Evolutionary conservation across 2,329 filamentous ascomycete genomes (phyloP).

Genomic region (Cladorrhinum sp.): DNA sequence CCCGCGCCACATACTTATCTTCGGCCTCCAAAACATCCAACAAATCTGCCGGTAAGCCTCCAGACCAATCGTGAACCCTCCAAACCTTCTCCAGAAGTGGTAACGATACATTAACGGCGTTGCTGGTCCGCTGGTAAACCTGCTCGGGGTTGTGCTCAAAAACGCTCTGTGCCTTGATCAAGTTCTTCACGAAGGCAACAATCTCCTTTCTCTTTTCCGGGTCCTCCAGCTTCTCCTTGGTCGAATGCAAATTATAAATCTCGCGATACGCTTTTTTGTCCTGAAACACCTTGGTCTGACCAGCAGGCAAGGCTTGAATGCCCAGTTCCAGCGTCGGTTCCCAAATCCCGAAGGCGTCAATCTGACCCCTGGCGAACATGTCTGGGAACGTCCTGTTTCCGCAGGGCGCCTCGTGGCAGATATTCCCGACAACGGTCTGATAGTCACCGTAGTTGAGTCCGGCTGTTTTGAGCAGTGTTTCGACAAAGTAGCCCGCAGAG

Average conservation of each 20-base stretch:
- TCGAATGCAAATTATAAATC: constrained; percentile 35
- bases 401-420: constrained; percentile 33
- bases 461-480: constrained; percentile 29
- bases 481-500: constrained; percentile 35
- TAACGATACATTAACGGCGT: constrained; percentile 24
- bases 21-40: constrained; percentile 30
- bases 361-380: constrained; percentile 27
- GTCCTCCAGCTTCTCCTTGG: constrained; percentile 32
- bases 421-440: constrained; percentile 28
- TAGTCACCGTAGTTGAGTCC: constrained; percentile 31
- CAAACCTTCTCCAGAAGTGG: constrained; percentile 28
- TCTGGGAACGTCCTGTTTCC: constrained; percentile 30
- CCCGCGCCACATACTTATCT: constrained; percentile 27
- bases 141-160: constrained; percentile 29
- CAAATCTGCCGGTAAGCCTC: constrained; percentile 27
- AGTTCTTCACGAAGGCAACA: constrained; percentile 30
- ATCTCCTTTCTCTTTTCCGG: constrained; percentile 30
- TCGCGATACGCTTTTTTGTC: constrained; percentile 34
- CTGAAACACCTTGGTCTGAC: constrained; percentile 31
- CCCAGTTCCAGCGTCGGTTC: constrained; percentile 35
- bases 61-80: constrained; percentile 32
- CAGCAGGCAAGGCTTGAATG: constrained; percentile 26
- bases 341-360: constrained; percentile 36
- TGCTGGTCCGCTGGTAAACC: constrained; percentile 28
- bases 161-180: constrained; percentile 31